phyloP scores from a whole-genome alignment of 768 basidiomycete species.

The Lentinula sp. region DNA sequence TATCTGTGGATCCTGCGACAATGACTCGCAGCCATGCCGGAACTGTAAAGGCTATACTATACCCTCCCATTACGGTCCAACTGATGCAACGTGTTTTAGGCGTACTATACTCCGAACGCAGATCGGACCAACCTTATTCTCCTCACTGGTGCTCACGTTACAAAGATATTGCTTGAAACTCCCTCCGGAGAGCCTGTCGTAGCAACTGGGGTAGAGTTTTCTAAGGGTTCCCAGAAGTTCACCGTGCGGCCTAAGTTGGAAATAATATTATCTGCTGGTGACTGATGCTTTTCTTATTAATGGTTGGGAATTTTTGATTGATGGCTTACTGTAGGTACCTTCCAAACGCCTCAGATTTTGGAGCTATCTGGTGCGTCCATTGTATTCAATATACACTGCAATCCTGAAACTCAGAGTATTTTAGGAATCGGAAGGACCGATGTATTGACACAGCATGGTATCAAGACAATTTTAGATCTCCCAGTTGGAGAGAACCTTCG shows the following conservation, averaged over 20 bases:
- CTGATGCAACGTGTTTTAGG: not conserved
- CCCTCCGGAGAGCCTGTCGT: not conserved
- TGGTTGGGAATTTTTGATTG: not conserved
- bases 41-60: not conserved
- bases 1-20: not conserved
- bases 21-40: not conserved
- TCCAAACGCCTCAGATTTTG: conserved; percentile 23
- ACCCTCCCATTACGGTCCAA: not conserved
- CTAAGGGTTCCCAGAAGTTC: not conserved
- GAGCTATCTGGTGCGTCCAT: conserved; percentile 18
- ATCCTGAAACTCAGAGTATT: not conserved
- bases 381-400: not conserved
- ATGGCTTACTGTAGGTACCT: conserved; percentile 12
- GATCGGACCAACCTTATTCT: not conserved
- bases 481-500: conserved; percentile 26
- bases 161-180: not conserved
- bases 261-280: not conserved
- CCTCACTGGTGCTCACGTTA: not conserved
- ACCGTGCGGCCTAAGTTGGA: not conserved
- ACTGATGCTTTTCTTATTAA: not conserved
- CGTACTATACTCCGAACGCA: not conserved
- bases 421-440: conserved; percentile 16
- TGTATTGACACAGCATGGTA: conserved; percentile 11
- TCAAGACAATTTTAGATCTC: conserved; percentile 18
- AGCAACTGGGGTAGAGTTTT: not conserved